Evolutionary conservation across 106 monocot species (phyloP).

Genomic region (Apostasia shenzhenica): DNA sequence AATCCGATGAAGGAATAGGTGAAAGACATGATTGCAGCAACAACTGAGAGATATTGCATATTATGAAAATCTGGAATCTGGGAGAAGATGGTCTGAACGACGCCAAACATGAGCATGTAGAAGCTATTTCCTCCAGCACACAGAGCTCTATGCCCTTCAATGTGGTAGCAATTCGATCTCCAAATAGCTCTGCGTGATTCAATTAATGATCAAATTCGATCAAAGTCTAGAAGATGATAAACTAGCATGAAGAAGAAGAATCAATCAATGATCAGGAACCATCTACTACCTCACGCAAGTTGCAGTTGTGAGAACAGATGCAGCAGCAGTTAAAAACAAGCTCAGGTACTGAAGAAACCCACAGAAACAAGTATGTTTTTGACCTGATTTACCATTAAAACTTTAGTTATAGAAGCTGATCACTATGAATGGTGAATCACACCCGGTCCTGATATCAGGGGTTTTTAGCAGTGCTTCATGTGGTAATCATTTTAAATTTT

Average conservation of each 20-base stretch:
- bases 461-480: constrained; percentile 1
- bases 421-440: background rate
- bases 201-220: background rate
- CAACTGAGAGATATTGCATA: constrained; percentile 78
- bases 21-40: constrained; percentile 83
- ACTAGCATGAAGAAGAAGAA: background rate
- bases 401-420: constrained; percentile 6
- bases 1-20: constrained; percentile 72
- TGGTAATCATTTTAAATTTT: constrained; percentile 63
- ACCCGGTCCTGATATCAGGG: background rate
- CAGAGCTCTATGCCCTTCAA: constrained; percentile 39
- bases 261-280: background rate
- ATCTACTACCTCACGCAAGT: constrained; percentile 44
- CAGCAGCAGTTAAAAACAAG: constrained; percentile 42
- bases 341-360: constrained; percentile 45
- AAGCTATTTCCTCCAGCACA: constrained; percentile 24
- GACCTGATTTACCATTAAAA: constrained; percentile 31
- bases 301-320: constrained; percentile 53
- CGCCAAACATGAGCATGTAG: constrained; percentile 74
- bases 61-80: constrained; percentile 78
- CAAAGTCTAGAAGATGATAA: background rate
- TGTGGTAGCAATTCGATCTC: constrained; percentile 60
- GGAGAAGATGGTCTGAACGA: constrained; percentile 51
- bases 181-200: constrained; percentile 46
- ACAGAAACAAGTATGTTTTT: constrained; percentile 39